phyloP scores from a whole-genome alignment of 306 rosid genomes.

The Fragaria nilgerrensis region DNA sequence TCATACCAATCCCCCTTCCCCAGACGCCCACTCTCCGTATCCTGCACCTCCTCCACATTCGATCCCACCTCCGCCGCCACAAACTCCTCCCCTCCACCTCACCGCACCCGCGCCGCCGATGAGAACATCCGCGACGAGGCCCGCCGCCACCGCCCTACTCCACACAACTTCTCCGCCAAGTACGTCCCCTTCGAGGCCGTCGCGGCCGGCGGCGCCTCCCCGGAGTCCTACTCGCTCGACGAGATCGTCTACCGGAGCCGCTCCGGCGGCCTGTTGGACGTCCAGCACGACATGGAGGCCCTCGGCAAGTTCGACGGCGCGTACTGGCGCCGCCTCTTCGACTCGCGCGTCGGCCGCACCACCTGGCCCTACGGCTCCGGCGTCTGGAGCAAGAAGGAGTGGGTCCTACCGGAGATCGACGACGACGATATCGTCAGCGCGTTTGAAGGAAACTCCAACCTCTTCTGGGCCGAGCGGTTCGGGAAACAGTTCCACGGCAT shows the following conservation, averaged over 20 bases:
- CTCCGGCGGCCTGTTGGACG: conserved; percentile 76
- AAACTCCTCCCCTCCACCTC: conserved; percentile 14
- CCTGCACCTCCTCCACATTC: conserved; percentile 43
- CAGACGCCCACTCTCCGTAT: conserved; percentile 18
- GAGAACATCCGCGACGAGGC: conserved; percentile 75
- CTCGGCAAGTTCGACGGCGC: conserved; percentile 58
- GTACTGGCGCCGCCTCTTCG: conserved; percentile 70
- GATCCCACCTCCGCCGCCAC: conserved; percentile 26
- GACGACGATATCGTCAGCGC: conserved; percentile 68
- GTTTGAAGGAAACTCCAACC: conserved; percentile 79
- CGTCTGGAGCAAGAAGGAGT: conserved; percentile 89
- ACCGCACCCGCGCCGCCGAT: conserved; percentile 36
- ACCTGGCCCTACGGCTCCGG: conserved; percentile 94
- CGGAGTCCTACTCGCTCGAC: conserved; percentile 75
- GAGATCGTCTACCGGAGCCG: conserved; percentile 83
- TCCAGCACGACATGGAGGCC: conserved; percentile 70
- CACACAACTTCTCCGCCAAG: conserved; percentile 51
- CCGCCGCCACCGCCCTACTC: conserved; percentile 42
- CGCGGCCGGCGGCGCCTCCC: conserved; percentile 19
- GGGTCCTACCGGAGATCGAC: conserved; percentile 82
- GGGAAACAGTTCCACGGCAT: conserved; percentile 73
- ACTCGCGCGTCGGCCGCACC: conserved; percentile 87
- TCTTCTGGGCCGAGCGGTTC: conserved; percentile 84
- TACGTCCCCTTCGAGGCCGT: conserved; percentile 69
- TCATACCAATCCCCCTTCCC: background rate